phyloP scores from a whole-genome alignment of 352 stramenopile species.

The Globisporangium barbulae region DNA sequence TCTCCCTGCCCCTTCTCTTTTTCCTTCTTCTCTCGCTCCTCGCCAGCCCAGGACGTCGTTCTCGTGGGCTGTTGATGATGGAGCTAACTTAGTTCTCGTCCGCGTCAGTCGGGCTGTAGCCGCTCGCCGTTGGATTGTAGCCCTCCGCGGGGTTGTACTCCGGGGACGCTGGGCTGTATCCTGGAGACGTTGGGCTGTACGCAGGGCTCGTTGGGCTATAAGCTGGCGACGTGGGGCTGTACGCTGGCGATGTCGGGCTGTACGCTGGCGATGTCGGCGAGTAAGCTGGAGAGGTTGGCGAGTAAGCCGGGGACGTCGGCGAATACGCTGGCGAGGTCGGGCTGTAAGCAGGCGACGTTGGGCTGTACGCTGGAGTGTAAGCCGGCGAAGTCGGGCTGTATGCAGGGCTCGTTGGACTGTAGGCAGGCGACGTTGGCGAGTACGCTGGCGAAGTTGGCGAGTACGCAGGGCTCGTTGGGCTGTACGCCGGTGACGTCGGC shows the following conservation, averaged over 20 bases:
- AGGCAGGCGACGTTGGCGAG: constrained; percentile 51
- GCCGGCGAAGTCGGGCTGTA: constrained; percentile 37
- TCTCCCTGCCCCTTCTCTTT: background rate
- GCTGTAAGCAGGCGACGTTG: constrained; percentile 35
- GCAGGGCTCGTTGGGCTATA: constrained; percentile 73
- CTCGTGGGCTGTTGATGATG: too few relatives aligned
- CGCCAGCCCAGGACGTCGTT: background rate
- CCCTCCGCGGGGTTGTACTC: constrained; percentile 72
- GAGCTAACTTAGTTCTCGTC: constrained; percentile 37
- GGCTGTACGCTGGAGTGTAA: too few relatives aligned
- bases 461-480: constrained; percentile 84
- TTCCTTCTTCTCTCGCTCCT: background rate
- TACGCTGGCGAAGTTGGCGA: constrained; percentile 88
- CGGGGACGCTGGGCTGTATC: constrained; percentile 71
- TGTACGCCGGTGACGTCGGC: constrained; percentile 64
- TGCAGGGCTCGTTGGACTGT: constrained; percentile 16
- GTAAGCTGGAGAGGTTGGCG: constrained; percentile 62
- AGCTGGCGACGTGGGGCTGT: constrained; percentile 72
- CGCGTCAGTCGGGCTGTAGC: constrained; percentile 78
- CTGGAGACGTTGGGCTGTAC: constrained; percentile 75
- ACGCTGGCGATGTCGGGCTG: constrained; percentile 77
- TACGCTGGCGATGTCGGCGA: constrained; percentile 60
- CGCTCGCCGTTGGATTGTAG: constrained; percentile 78
- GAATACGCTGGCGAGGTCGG: constrained; percentile 55
- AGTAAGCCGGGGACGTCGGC: constrained; percentile 43